A percentile compares a stretch with the other conserved stretches of the same genome.
Evolutionary conservation across 805 yeast genomes (phyloP).

Genomic region (Candida insectalens): DNA sequence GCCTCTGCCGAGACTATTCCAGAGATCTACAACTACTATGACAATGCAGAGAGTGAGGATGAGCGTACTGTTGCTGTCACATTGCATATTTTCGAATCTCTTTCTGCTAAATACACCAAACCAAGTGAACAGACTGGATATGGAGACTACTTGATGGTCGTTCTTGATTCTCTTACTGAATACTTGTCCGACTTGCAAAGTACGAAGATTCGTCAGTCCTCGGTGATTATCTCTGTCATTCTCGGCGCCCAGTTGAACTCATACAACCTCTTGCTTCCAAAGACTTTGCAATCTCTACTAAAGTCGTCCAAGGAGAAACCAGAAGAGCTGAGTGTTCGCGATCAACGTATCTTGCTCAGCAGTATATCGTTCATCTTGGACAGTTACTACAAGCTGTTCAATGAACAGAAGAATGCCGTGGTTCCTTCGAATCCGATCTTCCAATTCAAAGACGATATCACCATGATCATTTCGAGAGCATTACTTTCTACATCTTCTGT

Average conservation of each 20-base stretch:
- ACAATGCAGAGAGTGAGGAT: slow-evolving; percentile 22
- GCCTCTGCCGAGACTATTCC: slow-evolving; percentile 20
- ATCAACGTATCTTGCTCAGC: slow-evolving; percentile 50
- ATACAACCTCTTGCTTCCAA: slow-evolving; percentile 39
- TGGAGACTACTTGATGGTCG: slow-evolving; percentile 7
- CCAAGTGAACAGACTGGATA: slow-evolving; percentile 2
- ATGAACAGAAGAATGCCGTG: slow-evolving; percentile 5
- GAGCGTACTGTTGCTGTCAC: slow-evolving; percentile 30
- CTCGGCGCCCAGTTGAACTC: slow-evolving; percentile 36
- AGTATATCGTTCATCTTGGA: slow-evolving; percentile 50
- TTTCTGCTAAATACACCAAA: slow-evolving; percentile 26
- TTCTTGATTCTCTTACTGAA: slow-evolving; percentile 17
- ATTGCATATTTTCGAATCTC: slow-evolving; percentile 31
- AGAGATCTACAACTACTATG: slow-evolving; percentile 20
- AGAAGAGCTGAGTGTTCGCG: slow-evolving; percentile 33
- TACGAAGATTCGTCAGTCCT: slow-evolving; percentile 52
- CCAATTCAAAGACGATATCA: slow-evolving; percentile 52
- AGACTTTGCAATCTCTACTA: slow-evolving; percentile 35
- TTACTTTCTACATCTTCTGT: slow-evolving; percentile 55
- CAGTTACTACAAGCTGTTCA: slow-evolving; percentile 38
- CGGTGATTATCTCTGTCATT: slow-evolving; percentile 46
- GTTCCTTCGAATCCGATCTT: slow-evolving; percentile 27
- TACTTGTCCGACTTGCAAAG: slow-evolving; percentile 40
- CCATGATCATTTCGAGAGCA: slow-evolving; percentile 59
- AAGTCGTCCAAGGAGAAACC: slow-evolving; percentile 18